A percentile compares a stretch with the other conserved stretches of the same genome.
Conservation (phyloP, 305 asterid genomes). For the Fraxinus albicans region DNA sequence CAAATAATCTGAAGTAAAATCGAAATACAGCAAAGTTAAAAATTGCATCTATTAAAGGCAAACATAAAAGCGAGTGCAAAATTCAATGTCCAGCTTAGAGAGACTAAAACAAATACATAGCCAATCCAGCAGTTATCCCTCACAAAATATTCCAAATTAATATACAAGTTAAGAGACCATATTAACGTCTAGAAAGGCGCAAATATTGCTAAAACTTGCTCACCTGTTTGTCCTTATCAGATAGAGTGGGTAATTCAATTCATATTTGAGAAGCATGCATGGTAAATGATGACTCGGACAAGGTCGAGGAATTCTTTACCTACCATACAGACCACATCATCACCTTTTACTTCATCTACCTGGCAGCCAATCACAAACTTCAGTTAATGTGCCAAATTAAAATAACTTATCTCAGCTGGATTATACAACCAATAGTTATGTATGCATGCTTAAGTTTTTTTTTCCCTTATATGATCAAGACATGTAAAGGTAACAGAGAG, state of each 20-base stretch:
- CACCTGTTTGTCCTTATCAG: too few species aligned
- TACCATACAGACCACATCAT: slow-evolving; percentile 65
- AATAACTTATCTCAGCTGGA: too few species aligned
- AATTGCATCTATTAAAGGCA: not conserved
- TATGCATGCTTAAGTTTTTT: too few species aligned
- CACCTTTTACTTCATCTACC: slow-evolving; percentile 75
- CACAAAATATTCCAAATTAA: not conserved
- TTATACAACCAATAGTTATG: too few species aligned
- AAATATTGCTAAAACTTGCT: not conserved
- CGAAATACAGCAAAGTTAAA: not conserved
- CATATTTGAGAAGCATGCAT: slow-evolving; percentile 87
- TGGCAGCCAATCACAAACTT: slow-evolving; percentile 31
- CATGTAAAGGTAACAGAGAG: too few species aligned
- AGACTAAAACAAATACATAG: not conserved
- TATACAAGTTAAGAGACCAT: not conserved
- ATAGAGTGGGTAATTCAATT: too few species aligned
- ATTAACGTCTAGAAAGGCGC: not conserved
- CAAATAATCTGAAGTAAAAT: slow-evolving; percentile 64
- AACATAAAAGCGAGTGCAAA: not conserved
- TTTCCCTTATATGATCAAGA: too few species aligned
- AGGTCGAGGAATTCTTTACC: slow-evolving; percentile 75
- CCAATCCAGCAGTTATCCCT: slow-evolving; percentile 7
- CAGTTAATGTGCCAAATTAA: not conserved
- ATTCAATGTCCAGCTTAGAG: not conserved
- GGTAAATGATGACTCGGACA: slow-evolving; percentile 80